Conservation (phyloP, 2,329 filamentous ascomycete genomes). For the Verticillium dahliae region DNA sequence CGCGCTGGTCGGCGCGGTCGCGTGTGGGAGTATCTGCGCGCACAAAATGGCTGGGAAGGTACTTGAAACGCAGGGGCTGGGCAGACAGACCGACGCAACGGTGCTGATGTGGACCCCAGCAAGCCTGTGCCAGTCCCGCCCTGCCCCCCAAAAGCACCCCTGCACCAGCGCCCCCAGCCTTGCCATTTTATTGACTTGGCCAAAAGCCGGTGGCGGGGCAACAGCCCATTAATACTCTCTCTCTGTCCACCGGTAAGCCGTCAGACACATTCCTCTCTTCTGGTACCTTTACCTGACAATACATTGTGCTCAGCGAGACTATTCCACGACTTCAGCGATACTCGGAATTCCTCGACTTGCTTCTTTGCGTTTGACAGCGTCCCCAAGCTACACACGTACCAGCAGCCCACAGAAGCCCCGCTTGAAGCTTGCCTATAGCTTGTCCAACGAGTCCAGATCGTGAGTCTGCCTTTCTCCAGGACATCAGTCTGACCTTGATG, state of each 20-base stretch:
- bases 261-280: neutral
- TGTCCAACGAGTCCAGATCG: neutral
- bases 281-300: neutral
- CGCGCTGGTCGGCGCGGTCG: neutral
- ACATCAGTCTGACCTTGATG: neutral
- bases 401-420: neutral
- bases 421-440: neutral
- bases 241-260: neutral
- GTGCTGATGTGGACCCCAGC: neutral
- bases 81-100: neutral
- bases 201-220: slow-evolving; percentile 40
- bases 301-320: neutral
- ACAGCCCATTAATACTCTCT: slow-evolving; percentile 26
- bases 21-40: neutral
- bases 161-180: slow-evolving; percentile 20
- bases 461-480: neutral
- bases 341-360: neutral
- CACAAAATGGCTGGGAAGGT: neutral
- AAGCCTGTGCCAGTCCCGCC: neutral
- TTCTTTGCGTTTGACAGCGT: neutral
- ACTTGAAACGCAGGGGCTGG: neutral
- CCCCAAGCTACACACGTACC: neutral
- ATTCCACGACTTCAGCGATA: neutral
- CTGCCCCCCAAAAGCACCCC: slow-evolving; percentile 2
- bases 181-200: slow-evolving; percentile 26